phyloP scores from a whole-genome alignment of 495 filamentous ascomycete species.

The Halenospora varia region DNA sequence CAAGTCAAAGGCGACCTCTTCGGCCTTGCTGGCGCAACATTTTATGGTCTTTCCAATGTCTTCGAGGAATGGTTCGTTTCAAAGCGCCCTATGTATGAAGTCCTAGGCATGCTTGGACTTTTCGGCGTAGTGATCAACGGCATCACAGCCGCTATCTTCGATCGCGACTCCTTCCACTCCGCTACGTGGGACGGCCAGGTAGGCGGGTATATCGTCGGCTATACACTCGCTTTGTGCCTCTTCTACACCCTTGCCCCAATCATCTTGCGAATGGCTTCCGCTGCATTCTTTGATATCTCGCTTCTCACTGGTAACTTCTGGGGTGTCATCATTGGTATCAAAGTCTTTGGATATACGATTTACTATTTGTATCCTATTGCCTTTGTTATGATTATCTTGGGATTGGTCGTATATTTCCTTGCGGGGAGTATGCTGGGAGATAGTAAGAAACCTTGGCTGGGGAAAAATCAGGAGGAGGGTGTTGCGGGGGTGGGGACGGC shows the following conservation, averaged over 20 bases:
- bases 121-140: constrained; percentile 92
- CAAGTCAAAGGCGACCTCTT: constrained; percentile 92
- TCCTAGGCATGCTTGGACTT: constrained; percentile 84
- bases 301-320: constrained; percentile 95
- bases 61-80: constrained; percentile 90
- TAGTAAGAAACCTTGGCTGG: constrained; percentile 91
- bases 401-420: constrained; percentile 78
- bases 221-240: constrained; percentile 72
- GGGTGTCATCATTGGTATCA: constrained; percentile 86
- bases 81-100: constrained; percentile 85
- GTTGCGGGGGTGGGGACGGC: constrained; percentile 84
- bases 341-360: constrained; percentile 75
- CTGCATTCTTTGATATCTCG: constrained; percentile 95
- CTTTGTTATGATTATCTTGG: constrained; percentile 84
- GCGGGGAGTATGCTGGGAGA: constrained; percentile 78
- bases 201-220: constrained; percentile 79
- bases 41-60: constrained; percentile 89
- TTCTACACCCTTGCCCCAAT: constrained; percentile 90
- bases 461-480: constrained; percentile 75
- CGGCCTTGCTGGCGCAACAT: constrained; percentile 79
- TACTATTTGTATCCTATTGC: constrained; percentile 94
- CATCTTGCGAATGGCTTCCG: constrained; percentile 79
- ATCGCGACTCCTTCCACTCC: constrained; percentile 62
- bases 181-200: constrained; percentile 67
- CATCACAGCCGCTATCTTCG: constrained; percentile 84